These are phyloP conservation scores for Pseudogymnoascus pannorum DNA, from an alignment of 2,329 filamentous ascomycete species.

Conservation along the genomic window DNA sequence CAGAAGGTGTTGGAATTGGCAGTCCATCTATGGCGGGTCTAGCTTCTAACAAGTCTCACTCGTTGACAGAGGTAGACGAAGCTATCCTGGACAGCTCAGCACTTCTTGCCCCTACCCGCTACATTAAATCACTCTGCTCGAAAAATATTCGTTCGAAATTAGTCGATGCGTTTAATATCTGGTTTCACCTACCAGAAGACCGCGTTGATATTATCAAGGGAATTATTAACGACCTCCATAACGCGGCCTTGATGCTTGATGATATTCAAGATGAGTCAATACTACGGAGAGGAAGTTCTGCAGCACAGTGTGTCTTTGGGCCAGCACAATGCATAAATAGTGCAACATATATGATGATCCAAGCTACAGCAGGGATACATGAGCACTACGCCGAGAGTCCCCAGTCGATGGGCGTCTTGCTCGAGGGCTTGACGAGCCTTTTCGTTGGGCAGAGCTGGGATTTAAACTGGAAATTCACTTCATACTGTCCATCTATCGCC, in stretches of 20 bases:
- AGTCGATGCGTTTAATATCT: background rate
- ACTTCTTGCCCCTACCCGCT: background rate
- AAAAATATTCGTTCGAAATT: background rate
- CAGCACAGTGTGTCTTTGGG: slow-evolving; percentile 33
- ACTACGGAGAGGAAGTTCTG: slow-evolving; percentile 30
- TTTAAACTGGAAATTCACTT: background rate
- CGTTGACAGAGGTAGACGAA: background rate
- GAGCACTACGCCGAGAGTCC: background rate
- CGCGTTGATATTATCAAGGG: background rate
- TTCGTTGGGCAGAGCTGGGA: background rate
- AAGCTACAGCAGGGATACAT: background rate
- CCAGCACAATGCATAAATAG: slow-evolving; percentile 32
- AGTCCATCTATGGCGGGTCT: background rate
- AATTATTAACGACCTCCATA: background rate
- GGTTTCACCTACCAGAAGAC: background rate
- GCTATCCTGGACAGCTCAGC: background rate
- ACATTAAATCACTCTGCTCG: background rate
- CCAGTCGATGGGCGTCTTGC: background rate
- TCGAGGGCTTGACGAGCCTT: background rate
- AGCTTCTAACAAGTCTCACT: background rate
- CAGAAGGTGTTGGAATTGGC: background rate
- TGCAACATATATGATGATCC: slow-evolving; percentile 23
- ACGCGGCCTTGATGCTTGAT: slow-evolving; percentile 23
- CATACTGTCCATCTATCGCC: background rate
- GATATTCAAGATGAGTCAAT: slow-evolving; percentile 34